Base-by-base conservation (phyloP, 192 early-diverging fungal species). In the Coemansia sp. region DNA sequence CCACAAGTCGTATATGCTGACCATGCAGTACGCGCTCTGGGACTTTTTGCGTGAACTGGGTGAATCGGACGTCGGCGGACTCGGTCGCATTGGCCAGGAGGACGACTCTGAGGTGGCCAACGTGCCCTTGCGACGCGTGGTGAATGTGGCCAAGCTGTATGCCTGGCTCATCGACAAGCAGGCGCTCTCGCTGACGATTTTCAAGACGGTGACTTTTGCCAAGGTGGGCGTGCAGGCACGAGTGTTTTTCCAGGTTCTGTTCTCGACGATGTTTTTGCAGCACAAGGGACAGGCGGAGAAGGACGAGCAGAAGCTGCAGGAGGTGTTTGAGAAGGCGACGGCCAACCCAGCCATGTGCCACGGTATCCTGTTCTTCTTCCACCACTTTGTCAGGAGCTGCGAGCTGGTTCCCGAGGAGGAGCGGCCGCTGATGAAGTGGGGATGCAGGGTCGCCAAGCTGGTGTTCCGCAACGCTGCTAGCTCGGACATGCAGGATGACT, bases 21-120 rank as follows among this genome's bases (percentile, higher is more conserved):
- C 96, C 5, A 85, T 93, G 60, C 91, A 95, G 80, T 99, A 89
- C 64, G 83, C 85, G 13, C 78, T 99, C 33, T 99, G 96, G 96
- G 96, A 99, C 70, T 82, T 90, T 56, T 59, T 99, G 47, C 83
- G 96, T 43, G 87, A 84, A 43, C 77, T 90, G 62, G 89, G 84
- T 22, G 90, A 91, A 41, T 73, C 60, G n/a, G 88, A 87, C 47
- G 83, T 88, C 2, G 87, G 87, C 50, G 87, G 87, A 2, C 72
- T 91, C 67, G 78, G 70, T 9, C 51, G 53, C n/a, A 61, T 68
- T 17, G 38, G 32, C 33, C 36, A 40, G 4, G 69, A 53, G 19
- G 59, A 35, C 8, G 39, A 70, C 2, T 71, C 69, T 23, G 64
- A 71, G n/a, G 71, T 62, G 4, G 67, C 77, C 27, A 57, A 58